Base-by-base conservation (phyloP, 805 yeast genomes). In the Pichia heedii region DNA sequence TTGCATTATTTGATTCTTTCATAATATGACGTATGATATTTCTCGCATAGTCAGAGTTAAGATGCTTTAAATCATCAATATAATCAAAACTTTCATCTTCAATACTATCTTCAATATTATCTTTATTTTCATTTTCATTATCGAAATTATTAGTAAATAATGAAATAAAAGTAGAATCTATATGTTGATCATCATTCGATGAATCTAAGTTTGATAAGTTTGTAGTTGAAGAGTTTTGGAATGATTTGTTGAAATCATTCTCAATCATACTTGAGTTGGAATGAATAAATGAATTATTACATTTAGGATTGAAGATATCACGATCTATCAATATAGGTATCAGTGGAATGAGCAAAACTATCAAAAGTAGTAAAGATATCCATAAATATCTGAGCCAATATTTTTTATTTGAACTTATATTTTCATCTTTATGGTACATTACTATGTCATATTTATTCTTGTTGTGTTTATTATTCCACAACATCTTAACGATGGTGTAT, bases 1-100 rank as follows among this genome's bases (percentile, higher is more conserved):
- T 55, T 5, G 57, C 61, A 43, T 54, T 44, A 41, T 55, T 52
- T 20, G 60, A 54, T 9, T 49, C 45, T 33, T 47, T 36, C 42
- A 40, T 55, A 20, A 57, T 55, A 34, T 55, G 53, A 22, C 52
- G 42, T 12, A 56, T 50, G 34, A 57, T 57, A 20, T 50, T 40
- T 30, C 49, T 45, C 20, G 55, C 52, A 38, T 42, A 41, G 21
- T 41, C 16, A 9, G 21, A 27, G 22, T 20, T 21, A 18, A 33
- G 20, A 32, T 30, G 27, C 7, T 33, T 21, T 8, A 11, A 12
- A 26, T 19, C 16, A 12, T 16, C 18, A 20, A 13, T 10, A 29
- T 2, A n/a, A 3, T 29, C 32, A 29, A 5, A n/a, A n/a, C n/a
- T n/a, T n/a, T n/a, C n/a, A n/a, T n/a, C n/a, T n/a, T n/a, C n/a